phyloP scores from a whole-genome alignment of 2,329 filamentous ascomycete species.

The Celoporthe dispersa region DNA sequence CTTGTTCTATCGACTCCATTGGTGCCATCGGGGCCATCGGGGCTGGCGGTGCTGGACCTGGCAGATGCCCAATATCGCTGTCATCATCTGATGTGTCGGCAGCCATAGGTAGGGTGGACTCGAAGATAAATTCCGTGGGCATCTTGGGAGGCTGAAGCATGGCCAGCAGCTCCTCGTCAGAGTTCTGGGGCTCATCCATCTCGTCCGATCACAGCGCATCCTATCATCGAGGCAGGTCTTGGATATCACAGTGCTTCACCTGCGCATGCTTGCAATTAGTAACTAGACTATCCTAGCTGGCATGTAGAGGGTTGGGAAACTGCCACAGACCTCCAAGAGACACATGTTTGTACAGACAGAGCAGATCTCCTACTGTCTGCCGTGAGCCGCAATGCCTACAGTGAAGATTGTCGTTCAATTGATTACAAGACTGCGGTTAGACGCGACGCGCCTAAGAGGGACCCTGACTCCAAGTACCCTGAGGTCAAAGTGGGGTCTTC shows the following conservation, averaged over 20 bases:
- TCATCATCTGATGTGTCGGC: slow-evolving; percentile 23
- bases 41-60: slow-evolving; percentile 16
- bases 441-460: not conserved
- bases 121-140: slow-evolving; percentile 21
- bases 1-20: not conserved
- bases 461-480: not conserved
- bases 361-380: not conserved
- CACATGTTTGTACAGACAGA: not conserved
- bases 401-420: not conserved
- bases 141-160: slow-evolving; percentile 25
- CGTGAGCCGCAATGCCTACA: not conserved
- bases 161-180: slow-evolving; percentile 27
- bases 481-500: not conserved
- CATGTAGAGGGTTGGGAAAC: too few species aligned
- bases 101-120: not conserved
- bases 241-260: slow-evolving; percentile 9
- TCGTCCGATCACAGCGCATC: slow-evolving; percentile 1
- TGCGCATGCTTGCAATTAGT: slow-evolving; percentile 21
- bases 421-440: not conserved
- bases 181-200: slow-evolving; percentile 20
- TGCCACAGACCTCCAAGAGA: slow-evolving; percentile 15
- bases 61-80: slow-evolving; percentile 8
- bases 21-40: slow-evolving; percentile 23
- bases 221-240: slow-evolving; percentile 13
- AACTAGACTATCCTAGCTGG: not conserved